Conservation (phyloP, 345 rosid species). For the Acer yangbiense region DNA sequence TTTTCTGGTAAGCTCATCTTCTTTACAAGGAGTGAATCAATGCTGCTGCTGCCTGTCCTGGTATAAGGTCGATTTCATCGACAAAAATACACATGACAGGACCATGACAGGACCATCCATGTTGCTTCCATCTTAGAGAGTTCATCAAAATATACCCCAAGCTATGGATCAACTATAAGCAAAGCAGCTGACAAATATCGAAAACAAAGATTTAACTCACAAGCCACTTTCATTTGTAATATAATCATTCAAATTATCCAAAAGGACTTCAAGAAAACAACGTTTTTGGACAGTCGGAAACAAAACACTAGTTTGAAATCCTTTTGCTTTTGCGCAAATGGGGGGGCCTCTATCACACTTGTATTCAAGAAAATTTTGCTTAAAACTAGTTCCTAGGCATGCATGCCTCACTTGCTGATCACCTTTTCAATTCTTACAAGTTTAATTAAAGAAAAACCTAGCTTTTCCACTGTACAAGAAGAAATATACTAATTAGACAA, state of each 20-base stretch:
- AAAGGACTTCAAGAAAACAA: neutral
- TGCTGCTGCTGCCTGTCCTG: neutral
- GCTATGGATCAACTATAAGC: neutral
- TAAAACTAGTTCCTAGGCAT: neutral
- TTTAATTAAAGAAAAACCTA: neutral
- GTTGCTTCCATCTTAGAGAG: too few relatives aligned
- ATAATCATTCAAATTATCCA: neutral
- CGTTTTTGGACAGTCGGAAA: neutral
- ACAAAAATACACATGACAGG: too few relatives aligned
- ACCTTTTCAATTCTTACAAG: neutral
- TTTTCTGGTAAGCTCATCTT: neutral
- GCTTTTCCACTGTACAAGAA: conserved; percentile 32
- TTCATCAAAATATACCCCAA: too few relatives aligned
- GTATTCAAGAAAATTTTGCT: conserved; percentile 13
- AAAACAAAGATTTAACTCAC: neutral
- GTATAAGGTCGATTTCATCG: too few relatives aligned
- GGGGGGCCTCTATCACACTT: neutral
- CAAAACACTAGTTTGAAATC: neutral
- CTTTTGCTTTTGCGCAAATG: neutral
- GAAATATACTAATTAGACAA: conserved; percentile 20
- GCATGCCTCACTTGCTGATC: neutral
- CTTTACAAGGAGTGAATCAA: neutral
- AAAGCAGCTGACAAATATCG: too few relatives aligned
- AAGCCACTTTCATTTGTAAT: neutral
- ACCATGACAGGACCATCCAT: too few relatives aligned